Percentiles rank a stretch among this genome's conserved stretches.
Evolutionary conservation across 177 flowering plant genomes (phyloP).

Genomic region (Vitis hybrid): DNA sequence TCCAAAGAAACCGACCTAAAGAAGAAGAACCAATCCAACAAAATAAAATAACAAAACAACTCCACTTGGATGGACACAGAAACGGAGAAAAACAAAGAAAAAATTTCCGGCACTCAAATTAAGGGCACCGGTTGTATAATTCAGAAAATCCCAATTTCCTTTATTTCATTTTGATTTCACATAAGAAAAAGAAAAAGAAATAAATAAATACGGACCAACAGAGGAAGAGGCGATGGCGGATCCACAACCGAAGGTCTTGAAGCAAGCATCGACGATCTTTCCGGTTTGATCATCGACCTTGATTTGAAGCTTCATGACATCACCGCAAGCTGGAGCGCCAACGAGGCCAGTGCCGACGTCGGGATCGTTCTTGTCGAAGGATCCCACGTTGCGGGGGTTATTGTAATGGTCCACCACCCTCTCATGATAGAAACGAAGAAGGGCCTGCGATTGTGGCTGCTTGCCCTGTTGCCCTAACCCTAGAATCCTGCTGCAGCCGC

Average conservation of each 20-base stretch:
- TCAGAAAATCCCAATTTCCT: neutral
- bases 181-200: neutral
- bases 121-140: neutral
- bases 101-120: too few relatives aligned
- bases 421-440: slow-evolving; percentile 81
- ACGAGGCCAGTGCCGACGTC: slow-evolving; percentile 93
- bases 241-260: slow-evolving; percentile 96
- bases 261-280: slow-evolving; percentile 78
- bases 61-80: too few relatives aligned
- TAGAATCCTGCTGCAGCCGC: slow-evolving; percentile 35
- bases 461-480: slow-evolving; percentile 31
- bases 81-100: too few relatives aligned
- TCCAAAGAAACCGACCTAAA: too few relatives aligned
- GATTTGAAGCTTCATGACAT: slow-evolving; percentile 97
- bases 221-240: slow-evolving; percentile 98
- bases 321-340: slow-evolving; percentile 98
- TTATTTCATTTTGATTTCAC: neutral
- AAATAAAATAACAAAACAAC: too few relatives aligned
- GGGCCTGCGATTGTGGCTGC: slow-evolving; percentile 14
- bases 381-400: slow-evolving; percentile 92
- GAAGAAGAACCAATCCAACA: too few relatives aligned
- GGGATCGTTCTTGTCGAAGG: slow-evolving; percentile 89
- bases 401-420: slow-evolving; percentile 93
- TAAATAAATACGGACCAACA: slow-evolving; percentile 47
- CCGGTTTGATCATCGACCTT: slow-evolving; percentile 78